A percentile compares a stretch with the other conserved stretches of the same genome.
Evolutionary conservation across 768 basidiomycete species (phyloP).

Genomic region (Royoungia palumana): DNA sequence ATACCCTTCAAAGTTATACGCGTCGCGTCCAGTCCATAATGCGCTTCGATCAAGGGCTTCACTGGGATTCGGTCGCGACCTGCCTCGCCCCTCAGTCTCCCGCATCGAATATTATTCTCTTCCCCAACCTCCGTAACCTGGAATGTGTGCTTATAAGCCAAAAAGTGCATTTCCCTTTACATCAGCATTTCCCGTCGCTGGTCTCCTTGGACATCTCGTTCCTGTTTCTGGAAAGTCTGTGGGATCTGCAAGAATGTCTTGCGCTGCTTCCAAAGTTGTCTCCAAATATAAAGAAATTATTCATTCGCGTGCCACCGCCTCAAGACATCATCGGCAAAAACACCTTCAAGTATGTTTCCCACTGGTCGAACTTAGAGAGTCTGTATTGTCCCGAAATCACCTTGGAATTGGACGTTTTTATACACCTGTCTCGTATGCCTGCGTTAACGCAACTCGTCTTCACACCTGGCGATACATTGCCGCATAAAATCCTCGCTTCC

Average conservation of each 20-base stretch:
- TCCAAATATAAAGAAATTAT: background rate
- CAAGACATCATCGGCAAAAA: too few species aligned
- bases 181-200: too few species aligned
- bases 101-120: background rate
- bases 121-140: slow-evolving; percentile 1
- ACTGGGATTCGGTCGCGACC: background rate
- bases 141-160: too few species aligned
- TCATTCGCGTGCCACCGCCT: too few species aligned
- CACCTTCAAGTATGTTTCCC: background rate
- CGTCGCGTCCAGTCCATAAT: background rate
- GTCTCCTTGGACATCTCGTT: too few species aligned
- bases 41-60: background rate
- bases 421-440: slow-evolving; percentile 1
- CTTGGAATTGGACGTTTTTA: slow-evolving; percentile 1
- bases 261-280: too few species aligned
- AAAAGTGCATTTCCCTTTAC: too few species aligned
- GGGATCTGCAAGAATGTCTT: too few species aligned
- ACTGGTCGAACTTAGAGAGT: slow-evolving; percentile 3
- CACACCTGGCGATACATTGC: background rate
- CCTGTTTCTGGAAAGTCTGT: too few species aligned
- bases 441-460: background rate
- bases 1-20: slow-evolving; percentile 2
- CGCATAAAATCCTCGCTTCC: too few species aligned
- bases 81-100: background rate
- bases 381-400: background rate